Evolutionary conservation across 1,284 basidiomycete genomes (phyloP), one percentile per base, ranked within the genome.

Genomic region (Tremellales sp.): DNA sequence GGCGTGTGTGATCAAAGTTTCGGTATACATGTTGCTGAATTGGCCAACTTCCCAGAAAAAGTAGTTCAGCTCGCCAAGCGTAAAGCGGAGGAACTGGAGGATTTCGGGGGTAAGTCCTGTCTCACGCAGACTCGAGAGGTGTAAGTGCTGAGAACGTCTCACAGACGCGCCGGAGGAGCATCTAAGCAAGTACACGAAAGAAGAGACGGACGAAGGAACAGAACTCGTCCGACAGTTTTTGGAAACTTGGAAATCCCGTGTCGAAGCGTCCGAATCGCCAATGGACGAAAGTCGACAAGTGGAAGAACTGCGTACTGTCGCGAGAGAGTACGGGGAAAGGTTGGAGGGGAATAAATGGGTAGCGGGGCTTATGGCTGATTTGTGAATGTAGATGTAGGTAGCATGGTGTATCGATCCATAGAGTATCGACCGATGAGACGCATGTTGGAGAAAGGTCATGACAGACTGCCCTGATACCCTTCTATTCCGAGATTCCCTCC

Each of bases 11-110:
- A 98, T 67, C 94, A 97, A 73, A 93, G 89, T 67, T 97, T 97
- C 65, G 96, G 96, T 74, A 98, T 99, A 40, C 93, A 98, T 61
- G 96, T 99, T 19, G 96, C 96, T 0, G 83, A 94, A 68, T 78
- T 98, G 31, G 94, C 96, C 11, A 90, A 94, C 67, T 98, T 99
- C 75, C 96, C 94, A 0, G 87, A 93, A 49, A 85, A 84, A 54
- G 93, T 98, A 4, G 84, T 97, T 53, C 61, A 93, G 88, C 81
- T 96, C 45, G 96, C 96, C 4, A 90, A 89, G 73, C 81, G 86
- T 41, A 98, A 97, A 68, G 94, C 94, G 0, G 89, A 94, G 60
- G 94, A 97, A 60, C 77, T 99, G 25, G 96, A 99, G 75, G 92
- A 97, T 65, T 94, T 93, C 71, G 85, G 84, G 24, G 79, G 80